These are phyloP conservation scores for Neurospora terricola DNA, from an alignment of 495 filamentous ascomycete species.

Conservation along the genomic window DNA sequence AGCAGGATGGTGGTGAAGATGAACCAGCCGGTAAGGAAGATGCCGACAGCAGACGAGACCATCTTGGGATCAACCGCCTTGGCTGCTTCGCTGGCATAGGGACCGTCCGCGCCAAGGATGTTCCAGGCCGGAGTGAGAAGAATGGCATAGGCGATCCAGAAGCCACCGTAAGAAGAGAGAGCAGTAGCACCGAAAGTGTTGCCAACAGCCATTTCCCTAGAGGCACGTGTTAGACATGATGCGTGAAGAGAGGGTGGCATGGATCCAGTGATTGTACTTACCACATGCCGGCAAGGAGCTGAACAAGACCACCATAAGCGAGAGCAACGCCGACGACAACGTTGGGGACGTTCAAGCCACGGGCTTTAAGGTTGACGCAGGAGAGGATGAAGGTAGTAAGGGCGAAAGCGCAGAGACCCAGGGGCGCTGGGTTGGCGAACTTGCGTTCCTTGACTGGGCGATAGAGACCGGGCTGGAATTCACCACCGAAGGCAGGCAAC, in stretches of 20 bases:
- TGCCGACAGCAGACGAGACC: slow-evolving; percentile 57
- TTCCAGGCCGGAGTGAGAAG: slow-evolving; percentile 60
- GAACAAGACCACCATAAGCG: slow-evolving; percentile 81
- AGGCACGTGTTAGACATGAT: slow-evolving; percentile 1
- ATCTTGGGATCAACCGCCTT: slow-evolving; percentile 24
- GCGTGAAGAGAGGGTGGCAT: not conserved
- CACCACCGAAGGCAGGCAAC: slow-evolving; percentile 84
- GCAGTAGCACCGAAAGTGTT: slow-evolving; percentile 98
- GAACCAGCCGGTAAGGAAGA: slow-evolving; percentile 93
- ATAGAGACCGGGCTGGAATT: slow-evolving; percentile 93
- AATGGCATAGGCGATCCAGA: slow-evolving; percentile 91
- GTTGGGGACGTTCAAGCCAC: slow-evolving; percentile 49
- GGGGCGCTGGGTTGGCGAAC: slow-evolving; percentile 79
- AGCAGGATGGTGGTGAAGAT: slow-evolving; percentile 91
- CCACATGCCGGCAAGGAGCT: slow-evolving; percentile 96
- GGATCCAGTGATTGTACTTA: slow-evolving; percentile 40
- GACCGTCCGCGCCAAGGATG: slow-evolving; percentile 48
- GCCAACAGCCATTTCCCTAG: slow-evolving; percentile 94
- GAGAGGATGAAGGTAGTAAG: slow-evolving; percentile 92
- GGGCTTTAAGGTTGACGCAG: slow-evolving; percentile 66
- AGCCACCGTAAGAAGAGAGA: slow-evolving; percentile 92
- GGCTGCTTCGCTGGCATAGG: slow-evolving; percentile 30
- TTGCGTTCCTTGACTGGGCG: slow-evolving; percentile 64
- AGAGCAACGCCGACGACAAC: slow-evolving; percentile 63
- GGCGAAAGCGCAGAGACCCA: slow-evolving; percentile 84